These are phyloP conservation scores for Hymenoscyphus salicellus DNA, from an alignment of 2,329 filamentous ascomycete species.

Conservation along the genomic window DNA sequence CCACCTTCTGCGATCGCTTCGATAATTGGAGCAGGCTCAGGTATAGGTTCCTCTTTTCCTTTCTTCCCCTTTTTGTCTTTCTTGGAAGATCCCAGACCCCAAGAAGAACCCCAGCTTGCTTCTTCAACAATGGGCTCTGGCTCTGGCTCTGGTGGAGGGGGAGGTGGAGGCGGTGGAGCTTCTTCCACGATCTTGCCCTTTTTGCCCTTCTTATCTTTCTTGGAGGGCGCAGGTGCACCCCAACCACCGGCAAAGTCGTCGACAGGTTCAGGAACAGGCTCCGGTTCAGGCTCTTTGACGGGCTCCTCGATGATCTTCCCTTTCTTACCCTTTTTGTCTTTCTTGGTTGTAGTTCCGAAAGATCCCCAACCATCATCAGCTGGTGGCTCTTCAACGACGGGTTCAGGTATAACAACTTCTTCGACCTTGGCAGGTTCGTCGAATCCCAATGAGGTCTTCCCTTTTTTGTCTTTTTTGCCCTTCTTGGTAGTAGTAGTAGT, in stretches of 20 bases:
- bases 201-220: constrained; percentile 45
- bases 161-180: constrained; percentile 34
- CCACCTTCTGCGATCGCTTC: constrained; percentile 28
- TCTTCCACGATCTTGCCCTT: constrained; percentile 38
- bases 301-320: constrained; percentile 36
- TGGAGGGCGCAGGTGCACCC: constrained; percentile 35
- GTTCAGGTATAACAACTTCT: constrained; percentile 20
- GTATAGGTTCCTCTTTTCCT: constrained; percentile 22
- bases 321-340: constrained; percentile 42
- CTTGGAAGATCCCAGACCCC: constrained; percentile 41
- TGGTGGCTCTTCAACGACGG: constrained; percentile 34
- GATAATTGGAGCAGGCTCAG: constrained; percentile 22
- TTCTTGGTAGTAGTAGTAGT: background rate
- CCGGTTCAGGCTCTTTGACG: constrained; percentile 22
- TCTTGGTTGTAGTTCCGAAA: constrained; percentile 3
- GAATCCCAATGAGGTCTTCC: constrained; percentile 34
- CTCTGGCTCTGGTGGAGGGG: constrained; percentile 33
- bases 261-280: constrained; percentile 33
- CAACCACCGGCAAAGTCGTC: constrained; percentile 29
- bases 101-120: constrained; percentile 15
- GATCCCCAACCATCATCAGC: constrained; percentile 18
- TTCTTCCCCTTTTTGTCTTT: constrained; percentile 39
- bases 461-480: constrained; percentile 44
- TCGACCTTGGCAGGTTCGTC: constrained; percentile 6
- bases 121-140: constrained; percentile 16